Conservation (phyloP, 371 early-diverging fungal species). For the Mucor saturninus region DNA sequence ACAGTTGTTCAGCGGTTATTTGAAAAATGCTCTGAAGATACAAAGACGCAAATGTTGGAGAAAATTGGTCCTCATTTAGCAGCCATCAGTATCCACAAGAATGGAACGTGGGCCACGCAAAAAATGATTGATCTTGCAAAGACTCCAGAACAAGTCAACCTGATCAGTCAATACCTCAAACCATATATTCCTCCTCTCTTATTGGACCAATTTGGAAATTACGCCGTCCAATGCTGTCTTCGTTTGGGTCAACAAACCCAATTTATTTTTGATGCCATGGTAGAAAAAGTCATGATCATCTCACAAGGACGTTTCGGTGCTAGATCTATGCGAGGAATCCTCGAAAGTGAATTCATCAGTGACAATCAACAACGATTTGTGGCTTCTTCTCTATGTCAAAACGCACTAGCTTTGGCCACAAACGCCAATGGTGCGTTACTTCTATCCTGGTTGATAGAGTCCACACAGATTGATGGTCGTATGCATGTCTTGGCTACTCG, state of each 20-base stretch:
- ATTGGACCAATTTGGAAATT: constrained; percentile 92
- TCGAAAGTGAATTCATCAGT: constrained; percentile 73
- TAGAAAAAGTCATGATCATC: constrained; percentile 71
- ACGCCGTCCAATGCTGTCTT: constrained; percentile 89
- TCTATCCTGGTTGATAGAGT: constrained; percentile 94
- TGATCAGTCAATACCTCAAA: constrained; percentile 51
- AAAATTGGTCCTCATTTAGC: constrained; percentile 77
- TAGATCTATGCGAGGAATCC: constrained; percentile 83
- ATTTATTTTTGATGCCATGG: constrained; percentile 87
- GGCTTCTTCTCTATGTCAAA: constrained; percentile 82
- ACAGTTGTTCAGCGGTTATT: constrained; percentile 86
- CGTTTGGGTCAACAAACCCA: constrained; percentile 69
- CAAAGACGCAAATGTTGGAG: constrained; percentile 56
- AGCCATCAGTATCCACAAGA: constrained; percentile 86
- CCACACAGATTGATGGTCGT: constrained; percentile 49
- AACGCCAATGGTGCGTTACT: constrained; percentile 93
- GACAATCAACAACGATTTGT: constrained; percentile 70
- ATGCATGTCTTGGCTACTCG: constrained; percentile 64
- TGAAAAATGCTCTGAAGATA: constrained; percentile 68
- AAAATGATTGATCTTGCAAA: constrained; percentile 83
- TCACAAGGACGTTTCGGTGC: constrained; percentile 88
- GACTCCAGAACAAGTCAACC: constrained; percentile 62
- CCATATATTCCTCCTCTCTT: constrained; percentile 80
- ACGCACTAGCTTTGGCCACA: constrained; percentile 78
- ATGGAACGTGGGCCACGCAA: constrained; percentile 94